Evolutionary conservation across 306 rosid genomes (phyloP).

Genomic region (Luffa aegyptiaca): DNA sequence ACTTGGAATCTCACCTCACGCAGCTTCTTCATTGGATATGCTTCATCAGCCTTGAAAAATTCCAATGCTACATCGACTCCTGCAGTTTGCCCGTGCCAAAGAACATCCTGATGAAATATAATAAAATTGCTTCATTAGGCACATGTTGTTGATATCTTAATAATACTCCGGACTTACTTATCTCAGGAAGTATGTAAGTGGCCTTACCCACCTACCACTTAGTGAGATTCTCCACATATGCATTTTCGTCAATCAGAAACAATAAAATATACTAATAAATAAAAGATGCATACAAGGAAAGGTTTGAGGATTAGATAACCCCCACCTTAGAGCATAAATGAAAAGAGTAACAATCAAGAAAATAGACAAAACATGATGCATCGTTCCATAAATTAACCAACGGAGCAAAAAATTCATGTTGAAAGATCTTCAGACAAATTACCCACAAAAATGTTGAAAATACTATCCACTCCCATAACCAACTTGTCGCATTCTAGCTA

Average conservation of each 20-base stretch:
- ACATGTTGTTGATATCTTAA: neutral
- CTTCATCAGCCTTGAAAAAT: conserved; percentile 71
- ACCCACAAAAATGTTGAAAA: neutral
- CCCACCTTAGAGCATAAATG: neutral
- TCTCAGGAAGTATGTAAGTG: neutral
- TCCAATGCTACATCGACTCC: conserved; percentile 73
- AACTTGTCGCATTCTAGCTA: neutral
- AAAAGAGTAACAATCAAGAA: neutral
- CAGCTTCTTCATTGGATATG: conserved; percentile 62
- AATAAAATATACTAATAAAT: neutral
- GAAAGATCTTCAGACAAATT: neutral
- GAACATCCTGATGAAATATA: conserved; percentile 47
- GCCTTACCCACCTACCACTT: neutral
- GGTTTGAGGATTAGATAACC: neutral
- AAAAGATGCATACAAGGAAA: neutral
- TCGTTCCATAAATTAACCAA: neutral
- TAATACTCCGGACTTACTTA: neutral
- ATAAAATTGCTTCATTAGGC: neutral
- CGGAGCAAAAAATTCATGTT: neutral
- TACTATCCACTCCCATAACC: neutral
- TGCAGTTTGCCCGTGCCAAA: conserved; percentile 83
- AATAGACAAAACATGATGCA: neutral
- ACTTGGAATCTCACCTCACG: conserved; percentile 38
- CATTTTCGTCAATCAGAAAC: neutral
- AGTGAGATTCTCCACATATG: neutral